These are phyloP conservation scores for Phaeophleospora eucalypticola DNA, from an alignment of 2,329 filamentous ascomycete genomes.

Conservation along the genomic window DNA sequence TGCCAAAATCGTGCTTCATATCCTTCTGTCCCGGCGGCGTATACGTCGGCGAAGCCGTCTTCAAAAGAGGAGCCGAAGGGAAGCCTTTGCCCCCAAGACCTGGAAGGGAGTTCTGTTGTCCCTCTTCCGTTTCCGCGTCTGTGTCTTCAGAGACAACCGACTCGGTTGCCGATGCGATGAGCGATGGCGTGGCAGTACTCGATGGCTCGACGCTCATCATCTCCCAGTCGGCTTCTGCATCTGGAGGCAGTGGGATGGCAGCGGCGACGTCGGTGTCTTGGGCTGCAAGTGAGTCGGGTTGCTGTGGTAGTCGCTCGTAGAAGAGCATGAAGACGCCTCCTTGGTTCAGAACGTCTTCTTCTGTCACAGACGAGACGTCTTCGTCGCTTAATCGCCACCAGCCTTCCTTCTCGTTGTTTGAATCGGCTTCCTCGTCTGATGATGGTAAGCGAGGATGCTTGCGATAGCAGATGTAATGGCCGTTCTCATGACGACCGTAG, in stretches of 20 bases:
- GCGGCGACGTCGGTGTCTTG: constrained; percentile 3
- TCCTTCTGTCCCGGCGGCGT: constrained; percentile 5
- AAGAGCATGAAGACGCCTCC: constrained; percentile 95
- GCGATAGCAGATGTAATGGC: constrained; percentile 90
- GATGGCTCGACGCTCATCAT: constrained; percentile 5
- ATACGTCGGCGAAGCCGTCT: constrained; percentile 8
- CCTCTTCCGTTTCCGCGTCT: constrained; percentile 6
- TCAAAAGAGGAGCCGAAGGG: constrained; percentile 31
- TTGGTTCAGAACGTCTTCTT: constrained; percentile 68
- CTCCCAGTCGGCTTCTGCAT: constrained; percentile 18
- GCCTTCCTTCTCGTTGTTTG: constrained; percentile 41
- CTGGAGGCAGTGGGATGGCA: constrained; percentile 15
- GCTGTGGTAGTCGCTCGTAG: constrained; percentile 61
- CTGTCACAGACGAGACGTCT: constrained; percentile 68
- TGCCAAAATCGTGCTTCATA: constrained; percentile 11
- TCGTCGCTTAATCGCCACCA: constrained; percentile 96
- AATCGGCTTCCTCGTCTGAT: neutral
- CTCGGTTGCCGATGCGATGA: constrained; percentile 16
- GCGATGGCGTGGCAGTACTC: constrained; percentile 15
- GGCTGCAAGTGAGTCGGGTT: constrained; percentile 1
- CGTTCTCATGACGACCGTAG: constrained; percentile 86
- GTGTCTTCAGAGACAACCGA: constrained; percentile 19
- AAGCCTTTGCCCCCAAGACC: constrained; percentile 3
- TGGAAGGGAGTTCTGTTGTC: neutral
- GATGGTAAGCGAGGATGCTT: constrained; percentile 59